Evolutionary conservation across 352 stramenopile genomes (phyloP).

Genomic region (Globisporangium perplexum): DNA sequence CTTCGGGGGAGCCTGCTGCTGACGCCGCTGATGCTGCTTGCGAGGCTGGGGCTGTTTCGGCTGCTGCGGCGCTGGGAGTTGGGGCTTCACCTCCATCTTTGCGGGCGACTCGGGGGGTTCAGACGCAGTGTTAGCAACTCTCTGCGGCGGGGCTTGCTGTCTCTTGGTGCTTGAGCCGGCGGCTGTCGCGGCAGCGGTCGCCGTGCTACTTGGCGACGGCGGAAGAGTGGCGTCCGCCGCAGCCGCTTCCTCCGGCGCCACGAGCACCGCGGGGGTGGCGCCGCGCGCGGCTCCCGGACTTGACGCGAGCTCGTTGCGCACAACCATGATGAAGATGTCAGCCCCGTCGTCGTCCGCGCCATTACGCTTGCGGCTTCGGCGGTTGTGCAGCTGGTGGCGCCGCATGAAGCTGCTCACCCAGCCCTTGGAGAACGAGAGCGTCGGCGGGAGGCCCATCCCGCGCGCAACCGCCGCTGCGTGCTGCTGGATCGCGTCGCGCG

Average conservation of each 20-base stretch:
- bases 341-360: background rate
- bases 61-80: background rate
- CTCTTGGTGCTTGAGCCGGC: constrained; percentile 1
- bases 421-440: constrained; percentile 52
- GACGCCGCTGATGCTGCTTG: background rate
- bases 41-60: background rate
- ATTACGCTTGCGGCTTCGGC: constrained; percentile 13
- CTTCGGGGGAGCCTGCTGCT: background rate
- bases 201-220: background rate
- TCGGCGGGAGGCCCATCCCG: constrained; percentile 29
- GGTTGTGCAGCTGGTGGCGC: constrained; percentile 38
- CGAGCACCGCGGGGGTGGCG: too few species aligned
- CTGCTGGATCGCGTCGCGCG: constrained; percentile 26
- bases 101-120: background rate
- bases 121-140: background rate
- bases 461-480: constrained; percentile 26
- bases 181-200: background rate
- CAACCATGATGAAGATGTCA: constrained; percentile 7
- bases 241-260: background rate
- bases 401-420: constrained; percentile 61
- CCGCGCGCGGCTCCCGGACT: too few species aligned
- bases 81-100: background rate
- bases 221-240: background rate
- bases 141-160: background rate
- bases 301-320: constrained; percentile 1